Evolutionary conservation across 2,329 filamentous ascomycete species (phyloP), one percentile per base, ranked within the genome.

Genomic region (Pseudogymnoascus verrucosus): DNA sequence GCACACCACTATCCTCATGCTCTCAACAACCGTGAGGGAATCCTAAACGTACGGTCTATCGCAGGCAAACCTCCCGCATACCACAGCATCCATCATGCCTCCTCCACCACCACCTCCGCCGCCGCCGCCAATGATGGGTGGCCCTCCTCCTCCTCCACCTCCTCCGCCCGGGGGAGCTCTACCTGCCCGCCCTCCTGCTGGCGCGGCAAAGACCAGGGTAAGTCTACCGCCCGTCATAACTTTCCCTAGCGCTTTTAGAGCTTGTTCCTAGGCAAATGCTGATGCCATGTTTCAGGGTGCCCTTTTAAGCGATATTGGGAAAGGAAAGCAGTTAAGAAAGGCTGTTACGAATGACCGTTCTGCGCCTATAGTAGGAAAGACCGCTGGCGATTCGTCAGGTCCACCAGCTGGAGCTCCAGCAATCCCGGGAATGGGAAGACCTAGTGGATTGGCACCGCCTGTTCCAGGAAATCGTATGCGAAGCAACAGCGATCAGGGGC

Each of bases 321-420:
- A 96, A 76, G 95, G 93, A 68, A 82, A 78, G 69, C 79, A 80
- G 66, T 81, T 98, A 65, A 96, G 89, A 77, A 97, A 96, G 76
- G 82, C 91, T 34, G 88, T 91, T 63, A 90, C 93, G 69, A 97
- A 98, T 77, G 93, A 98, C 76, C 88, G 93, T 75, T 97, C 93
- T 21, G 91, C 91, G 6, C 93, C 93, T 0, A 71, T 83, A 61
- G 75, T 97, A 64, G 83, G 76, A 65, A 85, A 83, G 63, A 71
- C 80, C 61, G 80, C 81, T 62, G 80, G 80, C 60, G 79, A 82
- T 61, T 79, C 80, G 34, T 82, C 83, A 11, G 82, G 81, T 34
- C 86, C 84, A 62, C 77, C 90, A 64, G 88, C 86, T 68, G 88
- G 89, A 67, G 93, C 92, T 60, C 93, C 93, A 40, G 89, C 93